Evolutionary conservation across 257 asterid genomes (phyloP).

Genomic region (Nemophila menziesii): DNA sequence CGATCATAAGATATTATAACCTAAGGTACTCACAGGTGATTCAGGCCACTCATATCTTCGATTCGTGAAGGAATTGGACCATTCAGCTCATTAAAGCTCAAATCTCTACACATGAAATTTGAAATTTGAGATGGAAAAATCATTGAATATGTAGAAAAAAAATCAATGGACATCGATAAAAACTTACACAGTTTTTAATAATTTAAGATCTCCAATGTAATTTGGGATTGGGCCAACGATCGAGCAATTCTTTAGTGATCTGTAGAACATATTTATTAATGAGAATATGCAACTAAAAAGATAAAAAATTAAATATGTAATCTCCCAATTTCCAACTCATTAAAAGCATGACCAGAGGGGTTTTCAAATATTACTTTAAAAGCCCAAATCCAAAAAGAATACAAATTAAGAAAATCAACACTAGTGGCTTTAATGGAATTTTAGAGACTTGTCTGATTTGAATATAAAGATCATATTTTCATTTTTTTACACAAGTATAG

Average conservation of each 20-base stretch:
- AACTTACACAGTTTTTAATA: constrained; percentile 45
- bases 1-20: neutral
- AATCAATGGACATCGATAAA: too few relatives aligned
- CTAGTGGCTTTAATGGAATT: too few relatives aligned
- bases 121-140: too few relatives aligned
- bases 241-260: constrained; percentile 70
- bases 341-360: too few relatives aligned
- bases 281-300: constrained; percentile 6
- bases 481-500: too few relatives aligned
- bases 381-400: too few relatives aligned
- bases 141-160: too few relatives aligned
- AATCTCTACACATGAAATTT: constrained; percentile 45
- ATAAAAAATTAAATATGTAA: neutral
- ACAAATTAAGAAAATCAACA: too few relatives aligned
- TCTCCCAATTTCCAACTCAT: neutral
- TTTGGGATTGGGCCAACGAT: constrained; percentile 52
- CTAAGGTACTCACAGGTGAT: constrained; percentile 33
- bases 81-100: constrained; percentile 64
- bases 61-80: constrained; percentile 33
- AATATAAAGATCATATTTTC: too few relatives aligned
- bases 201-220: constrained; percentile 24
- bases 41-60: constrained; percentile 3
- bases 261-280: constrained; percentile 29
- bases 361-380: too few relatives aligned
- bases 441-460: too few relatives aligned